Base-by-base conservation (phyloP, 257 asterid species). In the Nicotiana knightiana region DNA sequence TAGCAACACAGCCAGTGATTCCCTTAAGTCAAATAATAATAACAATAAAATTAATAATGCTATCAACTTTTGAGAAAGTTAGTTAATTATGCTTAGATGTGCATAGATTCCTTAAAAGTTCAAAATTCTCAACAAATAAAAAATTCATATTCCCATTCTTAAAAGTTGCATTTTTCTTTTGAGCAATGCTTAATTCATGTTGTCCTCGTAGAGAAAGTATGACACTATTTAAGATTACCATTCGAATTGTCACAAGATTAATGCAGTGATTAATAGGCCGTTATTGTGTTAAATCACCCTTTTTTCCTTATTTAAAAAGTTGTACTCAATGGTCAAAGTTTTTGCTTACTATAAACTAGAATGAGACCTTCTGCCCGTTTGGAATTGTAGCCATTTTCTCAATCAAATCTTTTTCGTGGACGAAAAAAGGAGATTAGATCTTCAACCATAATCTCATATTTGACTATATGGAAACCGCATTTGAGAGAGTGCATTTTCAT, bases 401-500 rank as follows among this genome's bases (percentile, higher is more conserved):
- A 55, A 67, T 17, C 67, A 18, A 66, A 53, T 66, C 57, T 48
- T 43, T 16, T 15, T 28, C 26, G 57, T 67, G 24, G 39, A 54
- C 78, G 26, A 54, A 17, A 28, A 43, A 15, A 1, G 5, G n/a
- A 32, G 55, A 62, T 18, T 17, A 66, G 35, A 48, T 35, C 66
- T 39, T 43, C 21, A 73, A 9, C 43, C 54, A 53, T 62, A 28
- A 26, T 48, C 37, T 32, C 39, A 16, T 16, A 71, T 82, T 37
- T 63, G 85, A 63, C 68, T 51, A 59, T 35, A 7, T 4, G 53
- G 28, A 65, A 70, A 43, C 61, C 66, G 9, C 55, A 53, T 54
- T 59, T 65, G 26, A 81, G 79, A 85, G 54, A 67, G 67, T 65
- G 61, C 24, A 81, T 55, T 67, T 54, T 63, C 26, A 16, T 53